A percentile compares a stretch with the other conserved stretches of the same genome.
phyloP scores from a whole-genome alignment of 1,284 basidiomycete genomes.

The Ceratobasidium sp. region DNA sequence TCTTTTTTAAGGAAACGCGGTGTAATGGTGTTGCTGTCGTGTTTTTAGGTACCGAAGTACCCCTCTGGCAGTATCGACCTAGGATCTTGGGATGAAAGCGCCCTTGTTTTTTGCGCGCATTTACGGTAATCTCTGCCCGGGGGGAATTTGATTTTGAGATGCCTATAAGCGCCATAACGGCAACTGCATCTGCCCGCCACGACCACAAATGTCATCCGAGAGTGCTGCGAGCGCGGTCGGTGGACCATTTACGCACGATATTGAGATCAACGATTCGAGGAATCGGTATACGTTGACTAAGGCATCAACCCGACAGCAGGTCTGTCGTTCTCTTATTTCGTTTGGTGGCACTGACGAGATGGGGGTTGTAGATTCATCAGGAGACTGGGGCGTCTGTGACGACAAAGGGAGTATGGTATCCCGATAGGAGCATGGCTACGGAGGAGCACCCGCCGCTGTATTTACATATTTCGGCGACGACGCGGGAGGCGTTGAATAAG shows the following conservation, averaged over 20 bases:
- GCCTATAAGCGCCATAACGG: constrained; percentile 5
- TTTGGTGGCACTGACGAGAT: constrained; percentile 14
- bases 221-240: constrained; percentile 68
- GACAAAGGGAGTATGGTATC: constrained; percentile 95
- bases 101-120: not conserved
- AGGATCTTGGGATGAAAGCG: too few relatives aligned
- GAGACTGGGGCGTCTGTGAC: constrained; percentile 91
- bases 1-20: too few relatives aligned
- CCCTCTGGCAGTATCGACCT: too few relatives aligned
- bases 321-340: constrained; percentile 59
- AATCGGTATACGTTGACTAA: constrained; percentile 97
- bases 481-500: constrained; percentile 82
- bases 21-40: too few relatives aligned
- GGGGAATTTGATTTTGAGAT: constrained; percentile 12
- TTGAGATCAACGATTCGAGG: constrained; percentile 97
- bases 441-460: constrained; percentile 95
- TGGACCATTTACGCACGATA: constrained; percentile 88
- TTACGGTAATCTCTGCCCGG: not conserved
- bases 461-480: constrained; percentile 90
- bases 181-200: too few relatives aligned
- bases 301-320: constrained; percentile 91
- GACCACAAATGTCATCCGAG: too few relatives aligned
- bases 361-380: constrained; percentile 77
- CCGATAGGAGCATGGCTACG: constrained; percentile 90
- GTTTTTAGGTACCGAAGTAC: too few relatives aligned